These are phyloP conservation scores for Ophiocordyceps camponoti-floridani DNA, from an alignment of 2,329 filamentous ascomycete genomes.

Conservation along the genomic window DNA sequence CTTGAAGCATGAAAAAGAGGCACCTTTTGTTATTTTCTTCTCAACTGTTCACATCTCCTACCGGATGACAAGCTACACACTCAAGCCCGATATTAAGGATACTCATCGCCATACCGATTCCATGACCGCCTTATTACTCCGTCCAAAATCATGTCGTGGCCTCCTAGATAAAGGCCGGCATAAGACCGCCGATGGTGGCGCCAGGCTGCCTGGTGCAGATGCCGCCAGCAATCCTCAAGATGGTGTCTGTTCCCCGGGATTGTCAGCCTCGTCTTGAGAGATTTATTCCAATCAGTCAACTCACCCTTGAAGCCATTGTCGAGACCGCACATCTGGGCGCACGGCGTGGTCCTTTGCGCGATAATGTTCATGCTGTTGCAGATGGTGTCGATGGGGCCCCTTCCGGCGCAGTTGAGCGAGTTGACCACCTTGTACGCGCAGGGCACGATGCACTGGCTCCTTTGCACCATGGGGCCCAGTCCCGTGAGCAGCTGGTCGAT, in stretches of 20 bases:
- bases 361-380: neutral
- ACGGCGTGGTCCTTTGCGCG: neutral
- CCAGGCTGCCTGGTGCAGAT: neutral
- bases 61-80: no score
- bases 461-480: neutral
- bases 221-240: neutral
- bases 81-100: no score
- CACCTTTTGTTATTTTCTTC: no score
- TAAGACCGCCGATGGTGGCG: no score
- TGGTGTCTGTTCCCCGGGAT: neutral
- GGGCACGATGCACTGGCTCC: neutral
- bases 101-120: no score
- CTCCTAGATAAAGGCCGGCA: no score
- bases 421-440: neutral
- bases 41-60: no score
- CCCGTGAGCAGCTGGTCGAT: neutral
- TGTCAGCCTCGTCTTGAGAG: neutral
- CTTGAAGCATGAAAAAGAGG: no score
- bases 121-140: no score
- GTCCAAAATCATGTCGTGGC: no score
- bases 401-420: neutral
- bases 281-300: neutral
- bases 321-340: neutral
- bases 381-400: neutral
- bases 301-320: neutral